phyloP scores from a whole-genome alignment of 306 rosid species.

The Quercus wislizeni region DNA sequence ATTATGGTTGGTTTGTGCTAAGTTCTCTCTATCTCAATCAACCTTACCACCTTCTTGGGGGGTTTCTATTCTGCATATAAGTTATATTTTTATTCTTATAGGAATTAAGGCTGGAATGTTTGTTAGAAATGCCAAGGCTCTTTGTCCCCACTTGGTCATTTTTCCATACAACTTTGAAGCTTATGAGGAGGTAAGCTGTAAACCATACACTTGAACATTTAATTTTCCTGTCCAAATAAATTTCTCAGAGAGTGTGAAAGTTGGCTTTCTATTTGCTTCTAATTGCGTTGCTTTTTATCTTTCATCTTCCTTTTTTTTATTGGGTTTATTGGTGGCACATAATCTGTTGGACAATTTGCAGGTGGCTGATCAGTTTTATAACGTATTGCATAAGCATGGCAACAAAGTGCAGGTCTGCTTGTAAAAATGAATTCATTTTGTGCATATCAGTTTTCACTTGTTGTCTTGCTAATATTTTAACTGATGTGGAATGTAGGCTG shows the following conservation, averaged over 20 bases:
- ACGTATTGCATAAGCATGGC: constrained; percentile 71
- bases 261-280: not conserved
- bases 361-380: constrained; percentile 92
- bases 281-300: not conserved
- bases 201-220: not conserved
- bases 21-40: constrained; percentile 14
- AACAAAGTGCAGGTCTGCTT: constrained; percentile 83
- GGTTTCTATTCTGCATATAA: constrained; percentile 15
- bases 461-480: constrained; percentile 7
- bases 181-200: constrained; percentile 70
- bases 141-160: constrained; percentile 76
- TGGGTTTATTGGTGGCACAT: not conserved
- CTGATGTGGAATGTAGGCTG: constrained; percentile 59
- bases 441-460: constrained; percentile 17
- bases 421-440: constrained; percentile 15
- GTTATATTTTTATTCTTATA: constrained; percentile 23
- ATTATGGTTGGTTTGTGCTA: constrained; percentile 60
- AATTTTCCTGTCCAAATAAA: constrained; percentile 2
- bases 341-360: constrained; percentile 43
- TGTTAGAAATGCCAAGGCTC: constrained; percentile 85
- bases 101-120: constrained; percentile 93
- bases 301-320: not conserved
- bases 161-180: constrained; percentile 91
- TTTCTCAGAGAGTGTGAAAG: constrained; percentile 8
- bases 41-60: constrained; percentile 6